Evolutionary conservation across 176 grass and related monocot genomes (phyloP), one percentile per base, ranked within the genome.

Genomic region (Poa pratensis): DNA sequence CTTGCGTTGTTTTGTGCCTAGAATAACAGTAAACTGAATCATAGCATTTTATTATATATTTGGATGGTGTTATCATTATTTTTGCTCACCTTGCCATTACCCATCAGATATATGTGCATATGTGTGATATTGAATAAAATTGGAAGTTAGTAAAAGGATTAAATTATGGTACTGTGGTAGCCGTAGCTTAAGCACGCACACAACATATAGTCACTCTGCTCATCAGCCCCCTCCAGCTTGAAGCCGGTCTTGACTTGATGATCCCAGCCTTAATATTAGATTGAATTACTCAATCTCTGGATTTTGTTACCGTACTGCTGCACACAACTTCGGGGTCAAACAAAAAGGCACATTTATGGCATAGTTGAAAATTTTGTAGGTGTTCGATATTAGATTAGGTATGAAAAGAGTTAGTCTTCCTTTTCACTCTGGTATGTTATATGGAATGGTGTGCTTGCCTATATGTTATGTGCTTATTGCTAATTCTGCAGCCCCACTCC

Each of bases 91-190:
- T 81, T 61, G n/a, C 14, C 24, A 30, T 75, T 51, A 26, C 72
- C 46, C 45, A 72, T 82, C 30, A 55, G 65, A 72, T 28, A 73
- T 82, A 27, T 67, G 39, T 90, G 63, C 83, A 45, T 72, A 49
- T 22, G 59, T 69, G 12, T 18, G 34, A 74, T 80, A 13, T 24
- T 7, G 18, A 14, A 49, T 49, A 50, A 68, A 23, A 6, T 16
- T 7, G 60, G 37, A 68, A 69, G 73, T 57, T 78, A 66, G 22
- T 20, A 12, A 78, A 68, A 55, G 10, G 60, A 68, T 23, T 62
- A 78, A 78, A 61, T 11, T 19, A 39, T 23, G 20, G 28, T 81
- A 69, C 46, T 53, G 61, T 78, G 61, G 23, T 43, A 67, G 60
- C 23, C 19, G 73, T 77, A 26, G 73, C n/a, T 77, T 66, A 76